phyloP scores from a whole-genome alignment of 2,329 filamentous ascomycete species.

The Fusarium zealandicum region DNA sequence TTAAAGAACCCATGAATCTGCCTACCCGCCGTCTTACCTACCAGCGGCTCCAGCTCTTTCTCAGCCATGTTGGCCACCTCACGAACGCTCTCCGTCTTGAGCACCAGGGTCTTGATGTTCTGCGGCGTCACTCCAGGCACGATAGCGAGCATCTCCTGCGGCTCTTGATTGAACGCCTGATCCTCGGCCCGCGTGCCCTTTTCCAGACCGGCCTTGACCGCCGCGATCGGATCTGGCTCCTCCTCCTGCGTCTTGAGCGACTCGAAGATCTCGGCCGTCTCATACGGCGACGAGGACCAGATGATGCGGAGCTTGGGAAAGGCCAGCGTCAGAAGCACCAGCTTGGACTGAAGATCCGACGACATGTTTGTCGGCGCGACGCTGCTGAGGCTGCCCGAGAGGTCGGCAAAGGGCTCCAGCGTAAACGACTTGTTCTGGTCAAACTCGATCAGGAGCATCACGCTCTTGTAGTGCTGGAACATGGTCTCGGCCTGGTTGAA shows the following conservation, averaged over 20 bases:
- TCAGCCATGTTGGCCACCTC: slow-evolving; percentile 89
- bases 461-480: slow-evolving; percentile 88
- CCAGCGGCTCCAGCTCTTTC: slow-evolving; percentile 73
- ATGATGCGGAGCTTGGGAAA: slow-evolving; percentile 91
- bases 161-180: slow-evolving; percentile 80
- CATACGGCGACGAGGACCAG: slow-evolving; percentile 92
- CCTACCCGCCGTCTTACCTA: slow-evolving; percentile 79
- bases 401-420: slow-evolving; percentile 79
- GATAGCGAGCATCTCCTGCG: slow-evolving; percentile 87
- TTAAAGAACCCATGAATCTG: slow-evolving; percentile 86
- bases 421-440: slow-evolving; percentile 98
- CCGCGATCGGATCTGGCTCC: slow-evolving; percentile 89
- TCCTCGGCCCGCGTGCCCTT: slow-evolving; percentile 64
- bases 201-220: slow-evolving; percentile 80
- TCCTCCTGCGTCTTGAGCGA: slow-evolving; percentile 87
- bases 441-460: slow-evolving; percentile 96
- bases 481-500: slow-evolving; percentile 94
- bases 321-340: slow-evolving; percentile 89
- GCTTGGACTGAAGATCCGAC: slow-evolving; percentile 86
- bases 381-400: slow-evolving; percentile 67
- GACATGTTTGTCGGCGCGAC: slow-evolving; percentile 64
- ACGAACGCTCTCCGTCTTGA: slow-evolving; percentile 76
- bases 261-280: slow-evolving; percentile 97
- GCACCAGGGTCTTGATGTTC: slow-evolving; percentile 74
- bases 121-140: slow-evolving; percentile 86